Conservation (phyloP, 2,329 filamentous ascomycete genomes). For the Periconia digitata region DNA sequence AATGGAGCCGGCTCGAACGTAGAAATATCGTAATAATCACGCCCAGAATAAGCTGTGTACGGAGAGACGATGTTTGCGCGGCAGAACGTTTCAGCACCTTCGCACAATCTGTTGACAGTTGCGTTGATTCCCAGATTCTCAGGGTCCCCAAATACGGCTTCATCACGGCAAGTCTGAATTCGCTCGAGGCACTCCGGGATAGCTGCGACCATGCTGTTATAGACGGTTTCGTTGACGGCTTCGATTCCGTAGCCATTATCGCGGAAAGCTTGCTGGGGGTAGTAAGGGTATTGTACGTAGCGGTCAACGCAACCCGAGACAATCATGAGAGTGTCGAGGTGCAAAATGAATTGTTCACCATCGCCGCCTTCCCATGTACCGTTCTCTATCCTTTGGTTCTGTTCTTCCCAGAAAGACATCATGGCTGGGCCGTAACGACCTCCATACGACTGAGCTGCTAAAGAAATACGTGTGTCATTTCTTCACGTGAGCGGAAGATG, state of each 20-base stretch:
- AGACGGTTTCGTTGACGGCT: neutral
- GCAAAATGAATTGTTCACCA: neutral
- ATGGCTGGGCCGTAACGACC: conserved; percentile 71
- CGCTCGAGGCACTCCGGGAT: neutral
- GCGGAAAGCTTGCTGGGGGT: too few relatives aligned
- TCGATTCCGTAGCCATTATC: too few relatives aligned
- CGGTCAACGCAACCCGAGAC: too few relatives aligned
- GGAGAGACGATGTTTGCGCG: neutral
- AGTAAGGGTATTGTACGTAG: too few relatives aligned
- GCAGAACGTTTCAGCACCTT: neutral
- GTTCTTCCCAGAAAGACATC: conserved; percentile 58
- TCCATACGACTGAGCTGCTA: conserved; percentile 51
- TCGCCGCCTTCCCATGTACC: neutral
- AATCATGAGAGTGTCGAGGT: neutral
- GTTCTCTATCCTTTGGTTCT: conserved; percentile 54
- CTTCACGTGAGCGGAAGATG: conserved; percentile 70
- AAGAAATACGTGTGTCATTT: conserved; percentile 2
- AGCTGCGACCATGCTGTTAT: neutral
- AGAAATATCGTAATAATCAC: neutral
- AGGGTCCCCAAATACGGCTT: neutral
- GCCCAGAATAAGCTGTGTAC: neutral
- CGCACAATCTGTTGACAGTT: neutral
- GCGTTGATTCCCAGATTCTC: neutral
- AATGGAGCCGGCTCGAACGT: neutral
- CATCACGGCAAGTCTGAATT: neutral